Conservation (phyloP, 192 early-diverging fungal genomes). For the Gaertneriomyces sp. region DNA sequence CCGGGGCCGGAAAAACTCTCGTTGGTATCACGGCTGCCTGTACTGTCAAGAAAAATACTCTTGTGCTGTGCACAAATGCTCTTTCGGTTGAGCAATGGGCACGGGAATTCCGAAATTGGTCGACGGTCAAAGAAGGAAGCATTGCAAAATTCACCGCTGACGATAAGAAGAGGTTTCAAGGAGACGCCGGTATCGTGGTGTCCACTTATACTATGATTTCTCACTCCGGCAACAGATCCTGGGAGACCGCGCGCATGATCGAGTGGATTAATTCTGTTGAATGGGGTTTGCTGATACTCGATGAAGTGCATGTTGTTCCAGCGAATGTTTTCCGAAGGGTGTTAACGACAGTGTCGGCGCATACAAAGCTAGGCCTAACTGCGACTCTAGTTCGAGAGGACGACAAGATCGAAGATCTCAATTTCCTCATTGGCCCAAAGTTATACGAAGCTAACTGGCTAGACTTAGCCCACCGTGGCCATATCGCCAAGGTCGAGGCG, state of each 20-base stretch:
- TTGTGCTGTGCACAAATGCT: constrained; percentile 88
- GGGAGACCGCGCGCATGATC: constrained; percentile 90
- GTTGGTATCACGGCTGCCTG: constrained; percentile 99
- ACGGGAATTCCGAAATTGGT: constrained; percentile 96
- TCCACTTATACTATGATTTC: constrained; percentile 99
- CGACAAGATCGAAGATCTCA: constrained; percentile 97
- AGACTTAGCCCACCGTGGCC: constrained; percentile 91
- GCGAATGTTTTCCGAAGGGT: constrained; percentile 96
- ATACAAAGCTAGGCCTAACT: constrained; percentile 94
- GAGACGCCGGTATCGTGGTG: constrained; percentile 92
- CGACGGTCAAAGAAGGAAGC: constrained; percentile 85
- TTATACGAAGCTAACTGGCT: constrained; percentile 99
- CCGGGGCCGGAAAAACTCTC: constrained; percentile 97
- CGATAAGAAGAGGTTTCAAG: constrained; percentile 83
- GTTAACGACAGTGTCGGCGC: constrained; percentile 86
- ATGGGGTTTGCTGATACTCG: constrained; percentile 93
- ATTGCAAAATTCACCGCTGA: constrained; percentile 96
- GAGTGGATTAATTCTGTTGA: constrained; percentile 81
- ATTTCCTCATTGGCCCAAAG: constrained; percentile 99
- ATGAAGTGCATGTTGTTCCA: constrained; percentile 98
- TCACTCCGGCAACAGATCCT: constrained; percentile 86
- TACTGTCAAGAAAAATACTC: constrained; percentile 93
- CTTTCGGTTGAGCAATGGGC: constrained; percentile 98
- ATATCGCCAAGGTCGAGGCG: constrained; percentile 84
- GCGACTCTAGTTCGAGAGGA: constrained; percentile 98